A percentile compares a stretch with the other conserved stretches of the same genome.
phyloP scores from a whole-genome alignment of 1,284 basidiomycete species.

The Ustanciosporium gigantosporum region DNA sequence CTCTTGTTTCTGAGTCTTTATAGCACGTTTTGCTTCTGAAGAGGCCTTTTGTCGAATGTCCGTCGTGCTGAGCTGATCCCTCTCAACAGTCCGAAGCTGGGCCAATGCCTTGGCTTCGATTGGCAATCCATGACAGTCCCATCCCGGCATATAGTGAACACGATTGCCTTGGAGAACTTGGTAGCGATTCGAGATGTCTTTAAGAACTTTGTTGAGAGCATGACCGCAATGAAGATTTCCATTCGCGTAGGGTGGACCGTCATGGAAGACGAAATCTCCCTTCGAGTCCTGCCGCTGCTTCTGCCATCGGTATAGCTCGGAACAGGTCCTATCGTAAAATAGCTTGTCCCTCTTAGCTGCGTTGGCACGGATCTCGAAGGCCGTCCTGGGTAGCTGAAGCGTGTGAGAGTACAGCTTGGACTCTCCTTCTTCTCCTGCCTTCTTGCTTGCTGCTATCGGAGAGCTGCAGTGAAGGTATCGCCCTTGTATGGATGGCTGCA shows the following conservation, averaged over 20 bases:
- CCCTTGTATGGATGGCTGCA: too few relatives aligned
- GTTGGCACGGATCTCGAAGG: slow-evolving; percentile 77
- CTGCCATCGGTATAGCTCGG: slow-evolving; percentile 84
- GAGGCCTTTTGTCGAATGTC: slow-evolving; percentile 76
- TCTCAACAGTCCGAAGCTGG: slow-evolving; percentile 66
- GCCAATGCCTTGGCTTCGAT: slow-evolving; percentile 65
- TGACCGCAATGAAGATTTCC: slow-evolving; percentile 94
- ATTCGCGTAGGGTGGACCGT: slow-evolving; percentile 97
- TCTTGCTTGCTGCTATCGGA: neutral
- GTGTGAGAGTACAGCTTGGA: slow-evolving; percentile 66
- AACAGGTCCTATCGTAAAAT: slow-evolving; percentile 72
- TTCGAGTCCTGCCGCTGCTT: neutral
- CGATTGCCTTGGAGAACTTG: slow-evolving; percentile 77
- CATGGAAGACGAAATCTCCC: slow-evolving; percentile 78
- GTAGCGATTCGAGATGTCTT: slow-evolving; percentile 93
- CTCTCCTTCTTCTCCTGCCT: neutral
- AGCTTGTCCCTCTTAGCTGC: slow-evolving; percentile 70
- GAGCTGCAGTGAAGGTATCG: neutral
- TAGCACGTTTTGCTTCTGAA: slow-evolving; percentile 74
- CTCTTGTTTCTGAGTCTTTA: slow-evolving; percentile 77
- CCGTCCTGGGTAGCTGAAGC: slow-evolving; percentile 79
- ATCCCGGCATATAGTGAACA: slow-evolving; percentile 93
- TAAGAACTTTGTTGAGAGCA: slow-evolving; percentile 93
- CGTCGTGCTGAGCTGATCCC: slow-evolving; percentile 22
- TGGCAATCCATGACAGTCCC: slow-evolving; percentile 97